A percentile compares a stretch with the other conserved stretches of the same genome.
Evolutionary conservation across 1,284 basidiomycete genomes (phyloP).

Genomic region (Apiotrichum siamense): DNA sequence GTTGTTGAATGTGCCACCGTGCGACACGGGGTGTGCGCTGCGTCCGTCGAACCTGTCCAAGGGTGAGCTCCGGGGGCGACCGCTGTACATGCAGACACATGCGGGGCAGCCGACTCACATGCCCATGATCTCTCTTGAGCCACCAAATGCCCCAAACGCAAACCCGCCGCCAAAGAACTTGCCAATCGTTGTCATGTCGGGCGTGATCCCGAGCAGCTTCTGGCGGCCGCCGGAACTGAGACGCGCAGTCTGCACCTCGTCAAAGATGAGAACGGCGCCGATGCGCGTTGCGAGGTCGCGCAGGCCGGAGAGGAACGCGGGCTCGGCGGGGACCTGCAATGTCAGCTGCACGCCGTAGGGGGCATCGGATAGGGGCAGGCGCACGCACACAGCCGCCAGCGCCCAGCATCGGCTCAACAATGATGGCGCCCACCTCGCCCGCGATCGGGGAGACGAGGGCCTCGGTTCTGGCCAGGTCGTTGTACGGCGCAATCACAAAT

Average conservation of each 20-base stretch:
- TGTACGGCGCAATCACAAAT: slow-evolving; percentile 38
- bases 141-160: slow-evolving; percentile 34
- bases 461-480: slow-evolving; percentile 40
- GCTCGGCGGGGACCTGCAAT: slow-evolving; percentile 22
- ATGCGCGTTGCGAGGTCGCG: slow-evolving; percentile 49
- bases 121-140: slow-evolving; percentile 26
- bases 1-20: slow-evolving; percentile 36
- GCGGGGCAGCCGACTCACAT: slow-evolving; percentile 16
- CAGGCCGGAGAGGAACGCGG: slow-evolving; percentile 48
- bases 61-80: too few relatives aligned
- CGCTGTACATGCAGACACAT: background rate
- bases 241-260: slow-evolving; percentile 49
- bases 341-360: too few relatives aligned
- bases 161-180: slow-evolving; percentile 35
- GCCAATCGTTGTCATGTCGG: slow-evolving; percentile 31
- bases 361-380: background rate
- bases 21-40: slow-evolving; percentile 12
- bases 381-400: slow-evolving; percentile 34
- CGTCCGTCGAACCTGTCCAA: slow-evolving; percentile 26
- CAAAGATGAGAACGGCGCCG: slow-evolving; percentile 51
- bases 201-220: slow-evolving; percentile 21
- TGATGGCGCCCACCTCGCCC: slow-evolving; percentile 49
- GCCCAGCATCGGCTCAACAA: slow-evolving; percentile 52
- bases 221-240: slow-evolving; percentile 22
- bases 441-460: slow-evolving; percentile 31